These are phyloP conservation scores for Monosporozyma aerobia DNA, from an alignment of 805 yeast species.

Conservation along the genomic window DNA sequence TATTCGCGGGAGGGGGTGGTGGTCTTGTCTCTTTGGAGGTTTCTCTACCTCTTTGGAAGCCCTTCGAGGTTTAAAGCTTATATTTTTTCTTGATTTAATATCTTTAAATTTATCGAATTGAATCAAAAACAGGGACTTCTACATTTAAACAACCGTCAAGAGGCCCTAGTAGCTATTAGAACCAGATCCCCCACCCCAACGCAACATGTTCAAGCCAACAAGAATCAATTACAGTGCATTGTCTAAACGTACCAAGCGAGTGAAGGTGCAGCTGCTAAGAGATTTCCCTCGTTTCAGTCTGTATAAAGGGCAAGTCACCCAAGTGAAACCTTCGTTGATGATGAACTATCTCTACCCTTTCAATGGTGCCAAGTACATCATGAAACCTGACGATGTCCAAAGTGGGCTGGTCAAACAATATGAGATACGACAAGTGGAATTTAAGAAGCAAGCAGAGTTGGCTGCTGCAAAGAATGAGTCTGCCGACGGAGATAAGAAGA, in stretches of 20 bases:
- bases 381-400: constrained; percentile 22
- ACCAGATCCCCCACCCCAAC: neutral
- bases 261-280: constrained; percentile 65
- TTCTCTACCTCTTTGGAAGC: too few species aligned
- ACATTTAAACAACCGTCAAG: neutral
- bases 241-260: constrained; percentile 43
- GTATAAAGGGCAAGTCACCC: constrained; percentile 56
- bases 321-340: constrained; percentile 76
- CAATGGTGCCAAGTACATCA: constrained; percentile 68
- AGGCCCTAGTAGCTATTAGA: neutral
- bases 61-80: too few species aligned
- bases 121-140: too few species aligned
- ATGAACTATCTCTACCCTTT: constrained; percentile 61
- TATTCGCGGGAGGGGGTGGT: neutral
- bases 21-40: too few species aligned
- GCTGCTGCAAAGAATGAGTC: neutral
- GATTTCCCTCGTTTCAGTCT: constrained; percentile 57
- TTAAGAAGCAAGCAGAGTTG: constrained; percentile 1
- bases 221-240: constrained; percentile 38
- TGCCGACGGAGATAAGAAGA: neutral
- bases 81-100: too few species aligned
- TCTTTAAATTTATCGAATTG: too few species aligned
- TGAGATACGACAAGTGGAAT: constrained; percentile 2
- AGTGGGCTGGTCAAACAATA: constrained; percentile 7
- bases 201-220: constrained; percentile 23